phyloP scores from a whole-genome alignment of 2,329 filamentous ascomycete species.

The Scytalidium lignicola region DNA sequence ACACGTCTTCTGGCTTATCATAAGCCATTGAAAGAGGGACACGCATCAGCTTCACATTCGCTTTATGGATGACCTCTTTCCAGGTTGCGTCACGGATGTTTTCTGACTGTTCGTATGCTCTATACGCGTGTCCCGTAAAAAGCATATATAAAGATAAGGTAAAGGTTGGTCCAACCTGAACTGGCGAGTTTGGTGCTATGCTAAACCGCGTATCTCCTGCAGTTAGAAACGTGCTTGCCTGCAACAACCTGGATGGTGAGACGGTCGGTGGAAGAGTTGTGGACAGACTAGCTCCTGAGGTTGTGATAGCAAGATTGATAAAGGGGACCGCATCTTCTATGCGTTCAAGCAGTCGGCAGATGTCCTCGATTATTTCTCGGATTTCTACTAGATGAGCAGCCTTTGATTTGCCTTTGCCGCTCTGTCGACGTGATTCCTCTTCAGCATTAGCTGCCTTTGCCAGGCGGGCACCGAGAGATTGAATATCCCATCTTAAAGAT shows the following conservation, averaged over 20 bases:
- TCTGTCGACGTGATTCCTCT: conserved; percentile 42
- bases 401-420: conserved; percentile 41
- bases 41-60: conserved; percentile 64
- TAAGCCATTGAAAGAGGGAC: conserved; percentile 18
- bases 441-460: conserved; percentile 63
- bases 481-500: conserved; percentile 76
- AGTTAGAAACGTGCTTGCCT: conserved; percentile 87
- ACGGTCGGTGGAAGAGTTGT: conserved; percentile 75
- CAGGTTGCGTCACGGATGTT: conserved; percentile 54
- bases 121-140: conserved; percentile 69
- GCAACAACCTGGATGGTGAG: conserved; percentile 83
- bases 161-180: conserved; percentile 85
- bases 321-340: conserved; percentile 91
- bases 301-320: conserved; percentile 89
- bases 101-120: conserved; percentile 32
- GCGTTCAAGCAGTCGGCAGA: conserved; percentile 66
- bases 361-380: conserved; percentile 64
- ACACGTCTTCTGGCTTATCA: conserved; percentile 23
- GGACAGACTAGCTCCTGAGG: conserved; percentile 82
- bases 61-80: conserved; percentile 97
- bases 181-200: conserved; percentile 53
- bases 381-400: conserved; percentile 60
- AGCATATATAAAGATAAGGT: conserved; percentile 91
- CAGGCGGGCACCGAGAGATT: conserved; percentile 69
- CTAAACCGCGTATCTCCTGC: conserved; percentile 81